Base-by-base conservation (phyloP, 2,329 filamentous ascomycete genomes). In the Cladosporium sp. region DNA sequence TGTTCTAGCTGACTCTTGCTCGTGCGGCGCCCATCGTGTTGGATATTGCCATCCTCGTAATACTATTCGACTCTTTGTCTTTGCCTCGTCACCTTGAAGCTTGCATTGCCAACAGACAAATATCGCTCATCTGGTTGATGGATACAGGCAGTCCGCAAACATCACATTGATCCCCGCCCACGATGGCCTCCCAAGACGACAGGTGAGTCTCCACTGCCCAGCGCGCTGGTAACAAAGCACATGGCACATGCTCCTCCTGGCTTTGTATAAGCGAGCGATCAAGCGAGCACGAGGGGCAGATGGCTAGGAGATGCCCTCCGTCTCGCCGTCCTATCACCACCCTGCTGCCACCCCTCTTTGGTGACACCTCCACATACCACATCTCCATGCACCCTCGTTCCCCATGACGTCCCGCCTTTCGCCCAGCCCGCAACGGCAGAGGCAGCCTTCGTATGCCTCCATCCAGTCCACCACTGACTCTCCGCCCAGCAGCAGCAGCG, bases 371-470 rank as follows among this genome's bases (percentile, higher is more conserved):
- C 42, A 37, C 17, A 12, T 30, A n/a, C 45, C 15, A 28, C 52
- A 20, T 7, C 7, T 20, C 19, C 40, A 36, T 34, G 17, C 49
- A 36, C 30, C 30, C 30, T 34, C 30, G 2, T 34, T 34, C 30
- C 50, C 20, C 50, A 56, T 56, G 54, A 49, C 54, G 34, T 49
- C 54, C 34, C 54, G 54, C 42, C 42, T 38, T n/a, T 56, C 54
- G 34, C 42, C 54, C 42, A 56, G 54, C 42, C 54, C 54, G 42
- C 54, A 56, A n/a, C 45, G 54, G 54, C 54, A 49, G 34, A 38
- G 54, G 36, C 54, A 47, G 54, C 40, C 42, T 42, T 47, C 30
- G 15, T 14, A 34, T 17, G 30, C 47, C n/a, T 50, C 47, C 40
- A 12, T 38, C 42, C 34, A 43, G 49, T 50, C 51, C 20, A 45